Evolutionary conservation across 2,329 filamentous ascomycete genomes (phyloP).

Genomic region (Monosporascus sp.): DNA sequence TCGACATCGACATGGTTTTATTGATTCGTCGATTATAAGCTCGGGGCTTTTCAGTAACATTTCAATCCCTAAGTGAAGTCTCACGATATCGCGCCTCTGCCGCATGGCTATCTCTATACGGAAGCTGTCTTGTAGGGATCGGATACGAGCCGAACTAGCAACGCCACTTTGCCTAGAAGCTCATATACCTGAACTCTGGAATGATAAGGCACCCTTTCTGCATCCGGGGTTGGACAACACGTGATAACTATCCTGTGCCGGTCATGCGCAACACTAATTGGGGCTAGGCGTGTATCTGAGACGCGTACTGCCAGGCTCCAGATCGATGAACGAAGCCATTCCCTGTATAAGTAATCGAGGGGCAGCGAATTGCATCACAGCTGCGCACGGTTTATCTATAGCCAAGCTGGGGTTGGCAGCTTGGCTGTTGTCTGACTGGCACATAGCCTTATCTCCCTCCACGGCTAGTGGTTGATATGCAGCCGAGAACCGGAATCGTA

Average conservation of each 20-base stretch:
- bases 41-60: too few relatives aligned
- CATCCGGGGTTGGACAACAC: too few relatives aligned
- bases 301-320: too few relatives aligned
- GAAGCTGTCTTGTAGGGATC: background rate
- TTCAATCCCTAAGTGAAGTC: background rate
- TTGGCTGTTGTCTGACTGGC: background rate
- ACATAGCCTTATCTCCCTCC: background rate
- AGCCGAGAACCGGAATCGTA: background rate
- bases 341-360: background rate
- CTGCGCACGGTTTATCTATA: background rate
- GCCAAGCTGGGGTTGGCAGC: background rate
- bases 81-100: background rate
- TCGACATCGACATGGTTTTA: too few relatives aligned
- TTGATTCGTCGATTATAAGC: too few relatives aligned
- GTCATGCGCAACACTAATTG: too few relatives aligned
- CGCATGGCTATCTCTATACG: background rate
- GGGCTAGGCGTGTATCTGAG: too few relatives aligned
- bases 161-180: too few relatives aligned
- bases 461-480: background rate
- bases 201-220: too few relatives aligned
- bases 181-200: too few relatives aligned
- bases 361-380: background rate
- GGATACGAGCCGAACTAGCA: too few relatives aligned
- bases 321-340: background rate
- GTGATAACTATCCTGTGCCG: too few relatives aligned